Evolutionary conservation across 1,139 yeast species (phyloP).

Genomic region (Eremothecium coryli): DNA sequence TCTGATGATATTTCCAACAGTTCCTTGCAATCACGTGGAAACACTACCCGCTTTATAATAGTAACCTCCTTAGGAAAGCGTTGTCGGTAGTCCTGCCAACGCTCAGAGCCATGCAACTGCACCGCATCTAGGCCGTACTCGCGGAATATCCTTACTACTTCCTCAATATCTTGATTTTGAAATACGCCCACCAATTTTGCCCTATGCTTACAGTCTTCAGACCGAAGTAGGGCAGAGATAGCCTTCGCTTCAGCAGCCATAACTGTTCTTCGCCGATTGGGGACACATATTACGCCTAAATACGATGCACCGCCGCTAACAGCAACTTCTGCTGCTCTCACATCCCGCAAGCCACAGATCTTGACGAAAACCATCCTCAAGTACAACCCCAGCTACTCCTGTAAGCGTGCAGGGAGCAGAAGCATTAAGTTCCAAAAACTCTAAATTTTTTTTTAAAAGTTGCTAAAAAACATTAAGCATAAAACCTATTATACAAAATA

Average conservation of each 20-base stretch:
- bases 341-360: constrained; percentile 70
- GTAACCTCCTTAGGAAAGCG: constrained; percentile 41
- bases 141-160: constrained; percentile 42
- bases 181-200: constrained; percentile 71
- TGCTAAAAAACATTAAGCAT: background rate
- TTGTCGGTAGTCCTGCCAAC: constrained; percentile 39
- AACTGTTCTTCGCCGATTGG: constrained; percentile 67
- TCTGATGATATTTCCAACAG: constrained; percentile 30
- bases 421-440: no score
- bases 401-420: no score
- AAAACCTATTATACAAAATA: constrained; percentile 3
- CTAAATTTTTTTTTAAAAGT: no score
- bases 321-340: constrained; percentile 62
- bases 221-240: constrained; percentile 38
- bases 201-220: constrained; percentile 14
- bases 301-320: constrained; percentile 63
- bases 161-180: constrained; percentile 65
- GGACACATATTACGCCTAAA: constrained; percentile 81
- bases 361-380: constrained; percentile 36
- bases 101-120: constrained; percentile 84
- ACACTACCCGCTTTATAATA: constrained; percentile 60
- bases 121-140: constrained; percentile 60
- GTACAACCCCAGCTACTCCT: background rate
- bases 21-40: constrained; percentile 44
- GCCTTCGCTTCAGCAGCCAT: constrained; percentile 43